phyloP scores from a whole-genome alignment of 495 filamentous ascomycete species.

The Penicillium bialowiezense region DNA sequence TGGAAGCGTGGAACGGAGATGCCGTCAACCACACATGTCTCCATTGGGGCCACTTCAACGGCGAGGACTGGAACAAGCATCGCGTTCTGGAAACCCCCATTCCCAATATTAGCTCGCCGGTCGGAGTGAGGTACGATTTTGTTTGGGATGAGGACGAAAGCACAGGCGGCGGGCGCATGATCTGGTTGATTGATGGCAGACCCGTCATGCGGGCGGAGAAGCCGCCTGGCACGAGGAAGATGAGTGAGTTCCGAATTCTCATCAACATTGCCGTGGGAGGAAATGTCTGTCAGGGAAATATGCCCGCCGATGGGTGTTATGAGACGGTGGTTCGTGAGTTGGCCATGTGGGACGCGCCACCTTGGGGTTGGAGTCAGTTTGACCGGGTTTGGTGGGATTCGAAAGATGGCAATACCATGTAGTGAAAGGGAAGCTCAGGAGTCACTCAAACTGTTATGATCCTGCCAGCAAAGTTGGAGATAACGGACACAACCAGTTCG shows the following conservation, averaged over 20 bases:
- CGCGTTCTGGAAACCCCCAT: constrained; percentile 27
- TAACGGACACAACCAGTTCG: no score
- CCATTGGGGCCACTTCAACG: constrained; percentile 29
- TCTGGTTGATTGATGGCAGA: constrained; percentile 27
- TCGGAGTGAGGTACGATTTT: constrained; percentile 25
- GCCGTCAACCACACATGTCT: constrained; percentile 28
- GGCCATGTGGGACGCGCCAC: constrained; percentile 30
- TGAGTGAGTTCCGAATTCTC: constrained; percentile 30
- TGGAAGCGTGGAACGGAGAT: constrained; percentile 29
- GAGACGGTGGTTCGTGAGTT: constrained; percentile 27
- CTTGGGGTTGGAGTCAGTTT: constrained; percentile 25
- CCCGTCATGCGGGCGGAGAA: constrained; percentile 29
- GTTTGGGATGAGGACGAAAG: constrained; percentile 29
- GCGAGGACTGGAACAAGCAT: constrained; percentile 30
- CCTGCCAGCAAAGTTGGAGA: no score
- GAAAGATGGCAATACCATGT: constrained; percentile 30
- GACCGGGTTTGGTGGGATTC: constrained; percentile 21
- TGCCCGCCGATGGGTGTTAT: constrained; percentile 26
- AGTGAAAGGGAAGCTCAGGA: constrained; percentile 11
- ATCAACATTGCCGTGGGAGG: constrained; percentile 30
- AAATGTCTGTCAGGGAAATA: constrained; percentile 29
- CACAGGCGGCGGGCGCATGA: constrained; percentile 22
- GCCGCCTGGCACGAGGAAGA: constrained; percentile 28
- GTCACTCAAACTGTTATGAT: no score
- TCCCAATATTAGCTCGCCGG: constrained; percentile 23